Evolutionary conservation across 106 monocot species (phyloP).

Genomic region (Platanthera zijinensis): DNA sequence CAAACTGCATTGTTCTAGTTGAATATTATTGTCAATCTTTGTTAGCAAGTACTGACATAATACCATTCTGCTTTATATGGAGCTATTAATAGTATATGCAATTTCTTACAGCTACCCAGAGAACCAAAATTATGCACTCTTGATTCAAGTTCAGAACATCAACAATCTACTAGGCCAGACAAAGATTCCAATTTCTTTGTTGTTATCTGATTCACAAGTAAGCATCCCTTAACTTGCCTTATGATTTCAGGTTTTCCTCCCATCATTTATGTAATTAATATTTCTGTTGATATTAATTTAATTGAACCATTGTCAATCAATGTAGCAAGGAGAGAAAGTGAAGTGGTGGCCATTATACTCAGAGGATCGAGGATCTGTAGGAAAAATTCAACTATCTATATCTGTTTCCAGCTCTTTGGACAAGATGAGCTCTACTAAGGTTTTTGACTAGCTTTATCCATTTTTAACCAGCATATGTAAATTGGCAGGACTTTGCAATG

Average conservation of each 20-base stretch:
- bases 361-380: constrained; percentile 54
- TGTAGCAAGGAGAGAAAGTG: constrained; percentile 39
- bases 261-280: neutral
- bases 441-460: constrained; percentile 1
- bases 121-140: constrained; percentile 56
- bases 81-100: neutral
- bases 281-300: neutral
- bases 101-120: constrained; percentile 59
- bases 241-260: neutral
- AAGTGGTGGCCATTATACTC: constrained; percentile 79
- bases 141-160: constrained; percentile 51
- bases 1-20: neutral
- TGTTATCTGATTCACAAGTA: constrained; percentile 55
- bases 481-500: neutral
- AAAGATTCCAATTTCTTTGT: constrained; percentile 57
- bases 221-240: constrained; percentile 3
- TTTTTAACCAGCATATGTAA: neutral
- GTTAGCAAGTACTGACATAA: neutral
- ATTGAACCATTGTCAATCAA: constrained; percentile 1
- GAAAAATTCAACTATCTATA: constrained; percentile 69
- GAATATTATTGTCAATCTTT: neutral
- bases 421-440: constrained; percentile 47
- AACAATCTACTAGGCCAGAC: constrained; percentile 46
- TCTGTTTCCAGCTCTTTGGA: constrained; percentile 37
- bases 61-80: neutral